Evolutionary conservation across 2,329 filamentous ascomycete genomes (phyloP), one percentile per base, ranked within the genome.

Genomic region (Xylaria sp.): DNA sequence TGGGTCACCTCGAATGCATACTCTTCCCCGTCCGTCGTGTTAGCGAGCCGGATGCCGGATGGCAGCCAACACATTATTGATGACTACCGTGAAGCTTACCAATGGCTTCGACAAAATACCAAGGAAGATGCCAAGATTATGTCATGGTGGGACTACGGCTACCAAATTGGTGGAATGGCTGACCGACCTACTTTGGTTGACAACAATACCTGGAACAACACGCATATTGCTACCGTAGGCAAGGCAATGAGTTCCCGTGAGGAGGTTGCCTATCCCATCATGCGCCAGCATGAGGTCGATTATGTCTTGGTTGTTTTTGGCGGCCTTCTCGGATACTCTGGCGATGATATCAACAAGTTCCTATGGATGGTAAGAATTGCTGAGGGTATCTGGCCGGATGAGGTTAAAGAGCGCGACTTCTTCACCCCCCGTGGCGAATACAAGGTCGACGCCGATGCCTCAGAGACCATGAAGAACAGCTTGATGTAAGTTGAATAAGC

Each of bases 171-270:
- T 83, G 96, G 96, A 73, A 99, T 99, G 96, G 96, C 96, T 58
- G 96, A 99, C 80, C 89, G 96, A 63, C 96, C 96, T 39, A 99
- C 96, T 0, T 86, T 99, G 39, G 96, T 99, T 39, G 96, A 99
- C 85, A 99, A 99, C 86, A 99, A 99, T 84, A 99, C 96, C 2
- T 99, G 96, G 96, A 99, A 99, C 86, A 99, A 99, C 85, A 99
- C 96, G 8, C 96, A 99, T 80, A 99, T 99, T 82, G 96, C 96
- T 61, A 99, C 96, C 15, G 96, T 99, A 66, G 96, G 96, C 77
- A 99, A 99, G 84, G 96, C 96, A 48, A 98, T 99, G 96, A 96
- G 92, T 83, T 97, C 94, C 8, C 87, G 93, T 53, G 96, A 99
- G 81, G 97, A 99, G 81, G 94, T 98, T 81, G 97, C 94, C 83